Base-by-base conservation (phyloP, 1,284 basidiomycete species). In the Sporisorium exsertum region DNA sequence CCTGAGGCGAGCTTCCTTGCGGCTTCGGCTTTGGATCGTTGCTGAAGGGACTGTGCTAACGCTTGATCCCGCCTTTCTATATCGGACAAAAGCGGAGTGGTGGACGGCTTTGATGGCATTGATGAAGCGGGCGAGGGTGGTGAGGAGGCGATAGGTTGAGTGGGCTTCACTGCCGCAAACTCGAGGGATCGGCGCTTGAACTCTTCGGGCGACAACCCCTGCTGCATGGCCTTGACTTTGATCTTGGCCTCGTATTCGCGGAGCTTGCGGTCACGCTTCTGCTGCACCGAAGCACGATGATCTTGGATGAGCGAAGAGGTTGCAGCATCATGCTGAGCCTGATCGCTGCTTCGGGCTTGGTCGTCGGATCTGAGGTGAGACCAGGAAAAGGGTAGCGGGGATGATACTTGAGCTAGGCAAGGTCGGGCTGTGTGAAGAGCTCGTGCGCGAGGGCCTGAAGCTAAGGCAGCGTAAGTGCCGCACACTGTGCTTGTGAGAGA, bases 221-320 rank as follows among this genome's bases (percentile, higher is more conserved):
- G 33, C 53, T 80, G 71, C 59, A 77, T 65, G 12, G 82, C 83
- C 60, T 84, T 84, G 47, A 74, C 68, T 58, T 73, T 64, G 47
- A 84, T 75, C 64, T 78, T 77, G 45, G 60, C 74, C 42, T 76
- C 70, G 56, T 84, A 84, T 69, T 84, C 67, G n/a, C 52, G 62
- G 10, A 84, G 58, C 49, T 83, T 81, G 2, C 67, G 53, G 5
- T 82, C 75, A 13, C 75, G 69, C 59, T 81, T 80, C 12, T 58
- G 59, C 29, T 81, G 55, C 0, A 74, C 43, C 3, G 52, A 59
- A 2, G 63, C 53, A 16, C 72, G 62, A 32, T 74, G 63, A 47
- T 66, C 59, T 45, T 58, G 58, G 2, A 65, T 7, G 9, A 52
- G 4, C 2, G 60, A n/a, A 0, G 60, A 57, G 3, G 46, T 47